Base-by-base conservation (phyloP, 2,329 filamentous ascomycete species). In the Myotisia sp. region DNA sequence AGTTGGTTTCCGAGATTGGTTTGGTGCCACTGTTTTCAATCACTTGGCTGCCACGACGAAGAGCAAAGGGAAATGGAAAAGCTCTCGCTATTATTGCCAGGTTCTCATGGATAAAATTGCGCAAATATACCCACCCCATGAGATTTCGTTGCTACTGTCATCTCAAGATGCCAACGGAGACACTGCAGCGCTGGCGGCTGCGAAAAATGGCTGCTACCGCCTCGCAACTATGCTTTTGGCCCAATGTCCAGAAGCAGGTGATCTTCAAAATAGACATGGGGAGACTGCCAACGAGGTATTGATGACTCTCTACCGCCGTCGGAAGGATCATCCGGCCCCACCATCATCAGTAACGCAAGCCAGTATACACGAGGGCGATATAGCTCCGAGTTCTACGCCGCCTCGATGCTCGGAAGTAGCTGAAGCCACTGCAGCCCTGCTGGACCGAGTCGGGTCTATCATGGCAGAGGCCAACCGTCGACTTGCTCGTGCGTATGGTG, bases 41-140 rank as follows among this genome's bases (percentile, higher is more conserved):
- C 87, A 95, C 54, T 86, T 92, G 27, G 83, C 86, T 12, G 79
- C 81, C 34, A 87, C 87, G 47, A 92, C 87, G 37, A 76, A 77
- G 46, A 82, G 79, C 34, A 79, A 84, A 33, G 81, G 80, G 41
- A 93, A 87, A 56, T 85, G 86, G 52, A 78, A 81, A 14, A 92
- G 82, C 49, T 85, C 86, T 20, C 73, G 84, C 21, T 95, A 95
- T 55, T 98, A 98, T 57, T 71, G 93, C 20, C 87, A 95, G 55
- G 79, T 79, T 43, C 77, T 95, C 41, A 67, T 95, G 36, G 87
- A 92, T 56, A 85, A 79, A 54, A 71, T 98, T 40, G 74, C 77
- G 41, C 83, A 92, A 48, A 74, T 76, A 1, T 74, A 81, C 45
- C 74, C 83, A 4, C 77, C 77, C 6, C 73, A 77, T 37, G 76